A percentile compares a stretch with the other conserved stretches of the same genome.
These are phyloP conservation scores for Harringtonia aguacate DNA, from an alignment of 2,329 filamentous ascomycete genomes.

Conservation along the genomic window DNA sequence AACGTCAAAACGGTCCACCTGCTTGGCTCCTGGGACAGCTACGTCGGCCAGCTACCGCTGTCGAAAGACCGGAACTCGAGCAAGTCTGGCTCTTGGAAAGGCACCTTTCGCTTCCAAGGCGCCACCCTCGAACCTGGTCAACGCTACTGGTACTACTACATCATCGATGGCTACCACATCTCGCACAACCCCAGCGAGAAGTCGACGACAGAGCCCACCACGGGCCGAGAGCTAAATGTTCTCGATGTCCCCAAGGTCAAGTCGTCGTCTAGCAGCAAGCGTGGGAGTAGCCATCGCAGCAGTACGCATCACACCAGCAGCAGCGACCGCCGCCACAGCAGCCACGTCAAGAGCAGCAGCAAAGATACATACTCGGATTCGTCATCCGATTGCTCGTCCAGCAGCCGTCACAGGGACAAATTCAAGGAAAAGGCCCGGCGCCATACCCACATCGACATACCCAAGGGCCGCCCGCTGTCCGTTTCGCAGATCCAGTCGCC, in stretches of 20 bases:
- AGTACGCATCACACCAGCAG: not conserved
- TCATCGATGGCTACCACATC: constrained; percentile 98
- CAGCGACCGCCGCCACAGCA: not conserved
- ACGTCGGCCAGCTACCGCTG: constrained; percentile 86
- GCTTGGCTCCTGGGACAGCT: constrained; percentile 97
- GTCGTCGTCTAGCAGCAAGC: constrained; percentile 25
- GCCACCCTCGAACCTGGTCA: constrained; percentile 75
- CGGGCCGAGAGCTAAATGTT: constrained; percentile 93
- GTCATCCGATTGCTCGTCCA: not conserved
- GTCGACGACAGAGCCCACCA: constrained; percentile 89
- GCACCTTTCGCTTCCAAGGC: constrained; percentile 91
- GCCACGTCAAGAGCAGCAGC: not conserved
- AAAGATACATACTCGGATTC: constrained; percentile 17
- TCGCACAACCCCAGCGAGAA: constrained; percentile 89
- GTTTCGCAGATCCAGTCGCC: constrained; percentile 84
- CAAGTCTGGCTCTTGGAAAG: constrained; percentile 89
- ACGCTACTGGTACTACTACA: constrained; percentile 99
- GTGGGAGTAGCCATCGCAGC: not conserved
- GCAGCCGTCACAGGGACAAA: not conserved
- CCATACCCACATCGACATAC: constrained; percentile 54
- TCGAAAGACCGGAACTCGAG: constrained; percentile 74
- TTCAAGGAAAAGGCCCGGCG: constrained; percentile 22
- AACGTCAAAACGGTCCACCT: constrained; percentile 97
- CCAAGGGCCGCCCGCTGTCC: constrained; percentile 81
- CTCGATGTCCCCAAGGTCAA: constrained; percentile 71